Percentiles rank a stretch among this genome's conserved stretches.
phyloP scores from a whole-genome alignment of 768 basidiomycete genomes.

The Auricularia cornea region DNA sequence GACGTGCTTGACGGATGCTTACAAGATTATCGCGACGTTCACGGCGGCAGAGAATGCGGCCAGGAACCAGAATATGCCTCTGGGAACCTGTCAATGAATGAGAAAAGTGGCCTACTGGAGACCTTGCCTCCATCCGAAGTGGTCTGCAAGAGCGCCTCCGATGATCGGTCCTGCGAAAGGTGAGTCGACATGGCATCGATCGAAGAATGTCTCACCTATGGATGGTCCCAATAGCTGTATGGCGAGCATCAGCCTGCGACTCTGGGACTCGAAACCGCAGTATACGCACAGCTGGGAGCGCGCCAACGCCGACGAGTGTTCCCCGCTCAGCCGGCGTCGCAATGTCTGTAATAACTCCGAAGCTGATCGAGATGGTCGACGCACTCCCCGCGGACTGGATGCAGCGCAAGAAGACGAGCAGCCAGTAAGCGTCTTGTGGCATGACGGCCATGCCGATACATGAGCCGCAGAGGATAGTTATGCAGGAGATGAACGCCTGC shows the following conservation, averaged over 20 bases:
- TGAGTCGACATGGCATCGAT: too few relatives aligned
- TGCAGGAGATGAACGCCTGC: constrained; percentile 41
- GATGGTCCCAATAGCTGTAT: not conserved
- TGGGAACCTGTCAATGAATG: constrained; percentile 14
- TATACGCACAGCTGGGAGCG: constrained; percentile 48
- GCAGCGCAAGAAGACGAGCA: constrained; percentile 71
- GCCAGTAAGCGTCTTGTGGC: constrained; percentile 61
- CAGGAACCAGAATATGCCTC: constrained; percentile 58
- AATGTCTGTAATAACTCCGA: constrained; percentile 75
- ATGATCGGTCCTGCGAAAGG: constrained; percentile 46
- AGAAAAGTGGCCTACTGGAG: not conserved
- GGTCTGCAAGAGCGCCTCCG: constrained; percentile 41
- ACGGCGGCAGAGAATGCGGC: constrained; percentile 40
- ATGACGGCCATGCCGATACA: constrained; percentile 55
- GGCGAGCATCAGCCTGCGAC: not conserved
- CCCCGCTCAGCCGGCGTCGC: constrained; percentile 65
- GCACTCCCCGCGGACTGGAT: constrained; percentile 74
- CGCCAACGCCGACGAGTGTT: constrained; percentile 59
- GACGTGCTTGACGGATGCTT: too few relatives aligned
- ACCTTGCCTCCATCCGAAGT: constrained; percentile 56
- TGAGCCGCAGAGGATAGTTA: constrained; percentile 52
- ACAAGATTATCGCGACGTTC: constrained; percentile 42
- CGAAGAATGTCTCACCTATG: constrained; percentile 11
- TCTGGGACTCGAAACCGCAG: not conserved
- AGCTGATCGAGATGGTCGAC: constrained; percentile 55